Evolutionary conservation across 2,329 filamentous ascomycete species (phyloP).

Genomic region (Xylaria sp.): DNA sequence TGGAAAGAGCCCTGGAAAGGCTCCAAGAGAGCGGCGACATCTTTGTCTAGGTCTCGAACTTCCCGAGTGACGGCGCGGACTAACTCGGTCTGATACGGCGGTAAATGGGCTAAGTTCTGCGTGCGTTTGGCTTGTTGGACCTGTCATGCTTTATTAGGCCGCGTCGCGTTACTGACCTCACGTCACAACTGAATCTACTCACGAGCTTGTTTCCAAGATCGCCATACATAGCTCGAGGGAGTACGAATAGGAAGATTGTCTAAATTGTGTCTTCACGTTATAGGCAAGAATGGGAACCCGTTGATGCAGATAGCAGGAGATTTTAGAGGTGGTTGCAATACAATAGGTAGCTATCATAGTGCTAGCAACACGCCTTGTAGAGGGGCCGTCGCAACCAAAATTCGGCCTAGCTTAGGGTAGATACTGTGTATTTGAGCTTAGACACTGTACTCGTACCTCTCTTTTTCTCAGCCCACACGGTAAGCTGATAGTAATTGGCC

Average conservation of each 20-base stretch:
- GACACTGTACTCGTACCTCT: background rate
- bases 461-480: background rate
- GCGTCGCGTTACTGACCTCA: slow-evolving; percentile 17
- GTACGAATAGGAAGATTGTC: background rate
- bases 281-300: background rate
- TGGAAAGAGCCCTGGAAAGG: slow-evolving; percentile 89
- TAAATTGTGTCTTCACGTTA: background rate
- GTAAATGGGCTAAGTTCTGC: slow-evolving; percentile 84
- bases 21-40: slow-evolving; percentile 81
- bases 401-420: background rate
- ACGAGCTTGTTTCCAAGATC: slow-evolving; percentile 89
- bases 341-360: background rate
- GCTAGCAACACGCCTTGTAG: slow-evolving; percentile 6
- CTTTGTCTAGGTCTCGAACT: slow-evolving; percentile 91
- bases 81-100: slow-evolving; percentile 91
- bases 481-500: background rate
- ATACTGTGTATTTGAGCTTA: background rate
- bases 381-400: background rate
- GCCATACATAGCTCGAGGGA: slow-evolving; percentile 76
- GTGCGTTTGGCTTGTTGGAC: slow-evolving; percentile 97
- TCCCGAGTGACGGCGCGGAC: slow-evolving; percentile 89
- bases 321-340: background rate
- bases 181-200: slow-evolving; percentile 44
- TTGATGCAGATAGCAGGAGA: background rate
- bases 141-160: slow-evolving; percentile 57